These are phyloP conservation scores for Bruguiera sexangula DNA, from an alignment of 345 rosid genomes.

Conservation along the genomic window DNA sequence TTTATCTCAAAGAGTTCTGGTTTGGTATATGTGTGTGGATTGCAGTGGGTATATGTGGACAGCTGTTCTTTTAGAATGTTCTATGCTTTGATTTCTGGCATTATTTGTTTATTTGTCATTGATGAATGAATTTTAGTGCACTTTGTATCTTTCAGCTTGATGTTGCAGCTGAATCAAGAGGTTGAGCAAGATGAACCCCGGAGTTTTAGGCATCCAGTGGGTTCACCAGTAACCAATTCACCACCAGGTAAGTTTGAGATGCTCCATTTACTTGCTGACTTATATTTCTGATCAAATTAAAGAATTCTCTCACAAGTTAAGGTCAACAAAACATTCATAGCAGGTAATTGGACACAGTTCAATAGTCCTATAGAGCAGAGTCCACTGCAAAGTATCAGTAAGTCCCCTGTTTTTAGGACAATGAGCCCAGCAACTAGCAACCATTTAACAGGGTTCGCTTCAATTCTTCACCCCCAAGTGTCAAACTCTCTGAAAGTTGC, in stretches of 20 bases:
- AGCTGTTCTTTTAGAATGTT: not conserved
- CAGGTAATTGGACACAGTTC: conserved; percentile 75
- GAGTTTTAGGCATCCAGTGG: conserved; percentile 62
- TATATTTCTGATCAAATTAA: not conserved
- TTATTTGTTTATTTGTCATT: not conserved
- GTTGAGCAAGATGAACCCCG: conserved; percentile 69
- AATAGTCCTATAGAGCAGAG: conserved; percentile 65
- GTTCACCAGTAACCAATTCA: conserved; percentile 70
- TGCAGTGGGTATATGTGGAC: not conserved
- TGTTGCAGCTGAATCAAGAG: conserved; percentile 70
- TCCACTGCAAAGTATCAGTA: conserved; percentile 54
- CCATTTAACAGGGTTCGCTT: conserved; percentile 75
- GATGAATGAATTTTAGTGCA: not conserved
- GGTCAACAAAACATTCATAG: conserved; percentile 16
- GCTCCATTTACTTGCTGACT: not conserved
- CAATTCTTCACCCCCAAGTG: conserved; percentile 62
- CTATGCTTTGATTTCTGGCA: not conserved
- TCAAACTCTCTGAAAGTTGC: conserved; percentile 63
- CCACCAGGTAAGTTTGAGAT: conserved; percentile 65
- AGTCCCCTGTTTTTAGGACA: conserved; percentile 55
- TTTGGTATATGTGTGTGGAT: not conserved
- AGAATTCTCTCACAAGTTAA: conserved; percentile 12
- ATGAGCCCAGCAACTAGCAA: conserved; percentile 50
- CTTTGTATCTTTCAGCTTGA: conserved; percentile 46
- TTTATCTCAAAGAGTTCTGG: too few species aligned